Conservation (phyloP, 1,284 basidiomycete genomes). For the Irpex sp. region DNA sequence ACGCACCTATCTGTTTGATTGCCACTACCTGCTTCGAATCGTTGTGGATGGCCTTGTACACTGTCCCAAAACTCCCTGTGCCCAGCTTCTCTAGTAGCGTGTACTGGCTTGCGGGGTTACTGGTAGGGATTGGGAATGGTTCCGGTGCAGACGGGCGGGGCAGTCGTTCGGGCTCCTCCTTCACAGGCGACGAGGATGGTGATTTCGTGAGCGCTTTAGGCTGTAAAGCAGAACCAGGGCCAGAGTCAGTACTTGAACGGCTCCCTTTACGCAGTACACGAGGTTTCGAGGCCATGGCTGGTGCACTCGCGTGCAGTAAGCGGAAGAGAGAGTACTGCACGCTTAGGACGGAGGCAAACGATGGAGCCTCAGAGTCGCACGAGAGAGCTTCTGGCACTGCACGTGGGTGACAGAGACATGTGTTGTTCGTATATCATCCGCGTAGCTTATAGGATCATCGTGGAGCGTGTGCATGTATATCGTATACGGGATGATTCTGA, state of each 20-base stretch:
- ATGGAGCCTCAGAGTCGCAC: not conserved
- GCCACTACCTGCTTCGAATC: slow-evolving; percentile 92
- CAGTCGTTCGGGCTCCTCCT: slow-evolving; percentile 29
- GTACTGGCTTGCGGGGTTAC: slow-evolving; percentile 84
- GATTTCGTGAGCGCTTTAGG: slow-evolving; percentile 33
- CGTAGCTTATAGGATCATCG: not conserved
- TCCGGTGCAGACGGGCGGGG: slow-evolving; percentile 35
- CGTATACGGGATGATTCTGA: not conserved
- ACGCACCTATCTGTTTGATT: slow-evolving; percentile 93
- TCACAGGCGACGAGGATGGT: slow-evolving; percentile 40
- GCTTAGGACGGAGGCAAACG: not conserved
- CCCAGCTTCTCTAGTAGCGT: slow-evolving; percentile 93
- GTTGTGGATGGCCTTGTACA: slow-evolving; percentile 96
- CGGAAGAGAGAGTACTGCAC: not conserved
- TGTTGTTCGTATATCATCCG: not conserved
- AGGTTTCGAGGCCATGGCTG: slow-evolving; percentile 21
- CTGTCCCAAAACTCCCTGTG: slow-evolving; percentile 94
- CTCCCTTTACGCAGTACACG: slow-evolving; percentile 24
- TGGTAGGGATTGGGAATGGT: slow-evolving; percentile 64
- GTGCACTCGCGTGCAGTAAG: not conserved
- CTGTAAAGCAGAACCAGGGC: slow-evolving; percentile 29
- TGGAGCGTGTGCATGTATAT: not conserved
- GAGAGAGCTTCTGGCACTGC: not conserved
- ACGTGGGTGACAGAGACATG: not conserved
- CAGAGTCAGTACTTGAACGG: slow-evolving; percentile 15